Conservation (phyloP, 768 basidiomycete species). For the Lentinus brumalis region DNA sequence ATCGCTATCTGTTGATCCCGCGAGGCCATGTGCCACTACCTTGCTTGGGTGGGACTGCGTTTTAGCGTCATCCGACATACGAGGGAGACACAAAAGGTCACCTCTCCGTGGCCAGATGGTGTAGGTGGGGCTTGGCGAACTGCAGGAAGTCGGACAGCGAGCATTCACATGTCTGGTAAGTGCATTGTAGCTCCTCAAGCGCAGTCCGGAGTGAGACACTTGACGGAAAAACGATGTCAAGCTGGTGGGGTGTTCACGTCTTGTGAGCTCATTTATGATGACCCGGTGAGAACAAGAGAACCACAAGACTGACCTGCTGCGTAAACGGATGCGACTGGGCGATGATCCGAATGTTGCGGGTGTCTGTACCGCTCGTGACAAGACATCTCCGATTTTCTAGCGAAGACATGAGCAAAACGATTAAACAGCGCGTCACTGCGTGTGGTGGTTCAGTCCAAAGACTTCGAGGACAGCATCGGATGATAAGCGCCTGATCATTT, state of each 20-base stretch:
- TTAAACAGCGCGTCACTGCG: too few relatives aligned
- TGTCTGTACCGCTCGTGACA: background rate
- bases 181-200: conserved; percentile 44
- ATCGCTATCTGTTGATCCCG: conserved; percentile 42
- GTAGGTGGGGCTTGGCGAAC: conserved; percentile 32
- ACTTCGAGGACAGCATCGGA: too few relatives aligned
- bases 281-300: too few relatives aligned
- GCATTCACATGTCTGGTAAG: conserved; percentile 47
- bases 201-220: conserved; percentile 38
- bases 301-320: conserved; percentile 44
- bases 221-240: conserved; percentile 65
- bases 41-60: conserved; percentile 10
- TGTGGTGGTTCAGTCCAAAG: too few relatives aligned
- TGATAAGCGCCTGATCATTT: too few relatives aligned
- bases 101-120: conserved; percentile 30
- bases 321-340: conserved; percentile 46
- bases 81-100: conserved; percentile 13
- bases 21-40: conserved; percentile 20
- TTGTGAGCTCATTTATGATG: background rate
- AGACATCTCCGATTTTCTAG: background rate
- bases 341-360: background rate
- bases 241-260: conserved; percentile 35
- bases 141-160: conserved; percentile 48
- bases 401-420: background rate
- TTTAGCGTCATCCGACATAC: background rate